Base-by-base conservation (phyloP, 1,284 basidiomycete genomes). In the Puccinia coronata region DNA sequence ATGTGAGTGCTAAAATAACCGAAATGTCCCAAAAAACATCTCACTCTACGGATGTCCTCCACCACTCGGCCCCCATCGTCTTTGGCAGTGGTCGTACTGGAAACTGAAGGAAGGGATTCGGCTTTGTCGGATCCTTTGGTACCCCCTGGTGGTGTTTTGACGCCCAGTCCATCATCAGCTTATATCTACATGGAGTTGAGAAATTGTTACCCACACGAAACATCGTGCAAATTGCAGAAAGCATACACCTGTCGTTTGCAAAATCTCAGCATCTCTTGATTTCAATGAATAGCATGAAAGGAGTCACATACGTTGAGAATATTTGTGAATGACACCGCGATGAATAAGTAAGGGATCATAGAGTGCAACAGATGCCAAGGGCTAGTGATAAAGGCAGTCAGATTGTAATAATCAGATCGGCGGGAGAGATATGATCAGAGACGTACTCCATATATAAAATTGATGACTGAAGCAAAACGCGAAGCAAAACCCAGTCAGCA, bases 301-400 rank as follows among this genome's bases (percentile, higher is more conserved):
- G 12, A 25, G 16, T 0, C 18, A 59, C 72, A 43, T 73, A 80
- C 79, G 55, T 80, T 80, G 84, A 98, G 90, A 47, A 97, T 92
- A 85, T 97, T 98, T 65, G 92, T 95, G 88, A 96, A 96, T 84
- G 92, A 94, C 0, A 93, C 93, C 20, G 95, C 95, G 75, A 97
- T 87, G 83, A 92, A 90, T 84, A 84, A 83, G 36, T 82, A 79
- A 23, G 82, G 70, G 57, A 80, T 61, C 78, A 78, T 25, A 28
- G 93, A 95, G 28, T 93, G 94, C 87, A 96, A 91, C 91, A 98
- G 93, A 86, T 98, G 96, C 96, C 96, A 98, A 11, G 96, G 96
- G 87, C 98, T 80, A 80, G n/a, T n/a, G n/a, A n/a, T n/a, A n/a
- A n/a, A n/a, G n/a, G n/a, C n/a, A n/a, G n/a, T n/a, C n/a, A n/a